Evolutionary conservation across 1,284 basidiomycete genomes (phyloP).

Genomic region (Naganishia sp.): DNA sequence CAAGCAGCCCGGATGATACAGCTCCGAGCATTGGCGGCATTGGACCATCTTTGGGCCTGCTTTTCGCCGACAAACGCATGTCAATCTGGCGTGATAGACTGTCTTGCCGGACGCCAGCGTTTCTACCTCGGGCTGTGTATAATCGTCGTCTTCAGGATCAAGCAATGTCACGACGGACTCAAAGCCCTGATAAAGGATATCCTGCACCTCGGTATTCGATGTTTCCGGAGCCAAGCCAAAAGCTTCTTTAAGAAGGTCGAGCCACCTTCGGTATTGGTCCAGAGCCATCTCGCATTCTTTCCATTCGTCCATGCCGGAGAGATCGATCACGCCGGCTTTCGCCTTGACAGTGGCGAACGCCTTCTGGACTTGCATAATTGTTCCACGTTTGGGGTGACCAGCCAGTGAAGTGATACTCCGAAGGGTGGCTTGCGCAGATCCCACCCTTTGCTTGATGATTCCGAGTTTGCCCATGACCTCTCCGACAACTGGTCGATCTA

Average conservation of each 20-base stretch:
- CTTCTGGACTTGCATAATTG: slow-evolving; percentile 23
- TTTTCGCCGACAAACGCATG: slow-evolving; percentile 30
- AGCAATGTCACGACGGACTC: slow-evolving; percentile 14
- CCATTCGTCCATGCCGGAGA: slow-evolving; percentile 28
- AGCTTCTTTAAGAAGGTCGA: slow-evolving; percentile 15
- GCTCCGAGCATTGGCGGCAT: slow-evolving; percentile 33
- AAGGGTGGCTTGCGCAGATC: slow-evolving; percentile 10
- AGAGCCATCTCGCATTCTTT: slow-evolving; percentile 11
- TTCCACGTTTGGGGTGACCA: slow-evolving; percentile 21
- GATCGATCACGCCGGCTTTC: slow-evolving; percentile 26
- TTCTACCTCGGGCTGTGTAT: slow-evolving; percentile 3
- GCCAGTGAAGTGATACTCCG: slow-evolving; percentile 22
- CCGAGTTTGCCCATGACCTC: slow-evolving; percentile 28
- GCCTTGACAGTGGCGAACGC: slow-evolving; percentile 21
- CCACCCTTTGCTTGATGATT: slow-evolving; percentile 21
- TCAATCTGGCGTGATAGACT: slow-evolving; percentile 9
- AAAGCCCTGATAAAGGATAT: slow-evolving; percentile 6
- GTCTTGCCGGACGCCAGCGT: not conserved
- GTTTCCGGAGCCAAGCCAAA: slow-evolving; percentile 19
- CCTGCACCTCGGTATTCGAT: slow-evolving; percentile 11
- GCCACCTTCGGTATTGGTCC: slow-evolving; percentile 28
- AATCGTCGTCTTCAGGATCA: slow-evolving; percentile 24
- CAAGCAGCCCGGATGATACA: slow-evolving; percentile 33
- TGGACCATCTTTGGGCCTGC: slow-evolving; percentile 28
- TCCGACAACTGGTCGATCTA: slow-evolving; percentile 27